Conservation (phyloP, 78 protist genomes). For the Diacronema lutheri region DNA sequence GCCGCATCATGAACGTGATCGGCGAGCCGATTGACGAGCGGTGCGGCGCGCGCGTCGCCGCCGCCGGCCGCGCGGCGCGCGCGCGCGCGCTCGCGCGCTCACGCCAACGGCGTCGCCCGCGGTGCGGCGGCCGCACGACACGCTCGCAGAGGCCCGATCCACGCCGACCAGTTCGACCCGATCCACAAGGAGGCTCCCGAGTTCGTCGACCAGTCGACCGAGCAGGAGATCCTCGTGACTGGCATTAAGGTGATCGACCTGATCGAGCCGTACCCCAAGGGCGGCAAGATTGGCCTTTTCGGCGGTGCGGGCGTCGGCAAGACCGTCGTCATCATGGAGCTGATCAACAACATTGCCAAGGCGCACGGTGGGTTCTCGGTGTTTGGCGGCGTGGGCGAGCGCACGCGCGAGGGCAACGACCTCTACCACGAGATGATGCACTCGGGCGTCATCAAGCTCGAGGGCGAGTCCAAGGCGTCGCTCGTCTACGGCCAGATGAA, state of each 20-base stretch:
- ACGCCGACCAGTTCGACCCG: slow-evolving; percentile 57
- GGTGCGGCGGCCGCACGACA: too few species aligned
- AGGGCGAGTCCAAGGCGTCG: slow-evolving; percentile 87
- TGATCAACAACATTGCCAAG: slow-evolving; percentile 97
- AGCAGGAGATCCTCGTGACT: slow-evolving; percentile 84
- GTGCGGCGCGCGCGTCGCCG: not conserved
- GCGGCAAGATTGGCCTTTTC: slow-evolving; percentile 99
- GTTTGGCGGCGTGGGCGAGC: slow-evolving; percentile 99
- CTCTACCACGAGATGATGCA: slow-evolving; percentile 96
- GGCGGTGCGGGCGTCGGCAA: slow-evolving; percentile 99
- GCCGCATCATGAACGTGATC: slow-evolving; percentile 98
- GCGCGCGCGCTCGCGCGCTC: too few species aligned
- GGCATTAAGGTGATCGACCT: slow-evolving; percentile 97
- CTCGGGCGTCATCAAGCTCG: slow-evolving; percentile 93
- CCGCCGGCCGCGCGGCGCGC: not conserved
- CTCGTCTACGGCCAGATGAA: slow-evolving; percentile 99
- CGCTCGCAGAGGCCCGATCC: slow-evolving; percentile 74
- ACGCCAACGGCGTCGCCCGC: too few species aligned
- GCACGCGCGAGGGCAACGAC: slow-evolving; percentile 99
- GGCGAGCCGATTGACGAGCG: slow-evolving; percentile 71
- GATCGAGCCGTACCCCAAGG: slow-evolving; percentile 95
- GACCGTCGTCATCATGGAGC: slow-evolving; percentile 97
- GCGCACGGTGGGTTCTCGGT: slow-evolving; percentile 98
- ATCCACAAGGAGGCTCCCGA: slow-evolving; percentile 91
- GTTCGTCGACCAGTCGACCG: slow-evolving; percentile 82